Evolutionary conservation across 345 rosid genomes (phyloP).

Genomic region (Eucalyptus pumila): DNA sequence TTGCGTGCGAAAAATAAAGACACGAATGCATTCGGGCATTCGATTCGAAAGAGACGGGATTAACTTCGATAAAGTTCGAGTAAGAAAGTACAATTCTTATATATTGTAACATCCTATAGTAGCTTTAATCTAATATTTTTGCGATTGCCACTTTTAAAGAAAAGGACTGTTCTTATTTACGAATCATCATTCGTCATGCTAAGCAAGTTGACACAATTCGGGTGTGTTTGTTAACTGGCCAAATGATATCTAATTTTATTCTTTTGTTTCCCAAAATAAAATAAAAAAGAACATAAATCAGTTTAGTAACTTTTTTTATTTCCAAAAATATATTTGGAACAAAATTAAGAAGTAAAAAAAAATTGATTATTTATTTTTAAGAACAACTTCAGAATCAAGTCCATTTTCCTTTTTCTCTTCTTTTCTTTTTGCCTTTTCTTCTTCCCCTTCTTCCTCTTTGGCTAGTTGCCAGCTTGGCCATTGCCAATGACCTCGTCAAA

Average conservation of each 20-base stretch:
- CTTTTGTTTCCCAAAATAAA: too few species aligned
- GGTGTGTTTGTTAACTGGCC: too few species aligned
- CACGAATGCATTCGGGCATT: not conserved
- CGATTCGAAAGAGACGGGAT: not conserved
- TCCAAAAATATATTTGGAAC: accelerated
- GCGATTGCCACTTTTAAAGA: not conserved
- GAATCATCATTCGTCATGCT: not conserved
- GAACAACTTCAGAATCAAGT: too few species aligned
- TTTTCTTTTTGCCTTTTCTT: too few species aligned
- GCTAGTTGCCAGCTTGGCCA: accelerated
- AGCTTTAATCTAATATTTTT: not conserved
- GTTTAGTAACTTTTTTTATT: too few species aligned
- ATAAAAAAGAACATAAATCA: too few species aligned
- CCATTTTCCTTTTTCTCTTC: too few species aligned
- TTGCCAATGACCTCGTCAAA: accelerated
- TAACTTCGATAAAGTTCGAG: not conserved
- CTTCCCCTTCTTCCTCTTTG: too few species aligned
- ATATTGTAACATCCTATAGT: not conserved
- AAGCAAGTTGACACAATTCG: not conserved
- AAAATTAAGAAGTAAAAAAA: too few species aligned
- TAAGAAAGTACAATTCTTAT: not conserved
- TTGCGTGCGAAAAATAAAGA: not conserved
- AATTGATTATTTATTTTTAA: accelerated
- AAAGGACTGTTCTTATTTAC: not conserved
- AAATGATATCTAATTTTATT: too few species aligned